These are phyloP conservation scores for Lathyrus oleraceus DNA, from an alignment of 306 rosid species.

Conservation along the genomic window DNA sequence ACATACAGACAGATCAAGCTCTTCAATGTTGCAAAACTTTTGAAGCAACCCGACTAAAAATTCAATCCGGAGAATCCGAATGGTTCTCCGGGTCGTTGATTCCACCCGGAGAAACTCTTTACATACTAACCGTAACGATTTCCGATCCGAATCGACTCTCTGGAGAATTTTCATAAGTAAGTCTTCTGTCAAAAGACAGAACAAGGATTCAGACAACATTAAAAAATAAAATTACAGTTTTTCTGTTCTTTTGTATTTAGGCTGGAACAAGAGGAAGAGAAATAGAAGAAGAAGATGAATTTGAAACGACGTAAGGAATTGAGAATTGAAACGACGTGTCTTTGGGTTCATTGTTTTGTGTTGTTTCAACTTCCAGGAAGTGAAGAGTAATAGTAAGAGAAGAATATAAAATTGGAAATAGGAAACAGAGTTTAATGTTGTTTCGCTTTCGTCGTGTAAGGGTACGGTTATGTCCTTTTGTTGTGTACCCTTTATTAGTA, in stretches of 20 bases:
- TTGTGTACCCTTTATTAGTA: conserved; percentile 2
- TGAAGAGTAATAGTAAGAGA: not conserved
- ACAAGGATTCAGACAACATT: conserved; percentile 36
- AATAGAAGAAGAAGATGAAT: conserved; percentile 41
- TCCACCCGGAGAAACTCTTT: conserved; percentile 58
- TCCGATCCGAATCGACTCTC: conserved; percentile 42
- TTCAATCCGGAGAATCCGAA: conserved; percentile 58
- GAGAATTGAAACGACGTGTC: conserved; percentile 4
- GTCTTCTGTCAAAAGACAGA: conserved; percentile 53
- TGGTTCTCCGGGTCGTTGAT: conserved; percentile 29
- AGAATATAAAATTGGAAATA: conserved; percentile 1
- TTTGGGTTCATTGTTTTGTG: conserved; percentile 36
- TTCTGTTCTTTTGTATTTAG: conserved; percentile 26
- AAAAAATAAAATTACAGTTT: not conserved
- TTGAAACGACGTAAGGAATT: conserved; percentile 24
- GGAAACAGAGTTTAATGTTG: not conserved
- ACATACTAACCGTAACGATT: conserved; percentile 57
- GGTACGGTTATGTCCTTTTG: conserved; percentile 42
- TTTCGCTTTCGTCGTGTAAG: conserved; percentile 6
- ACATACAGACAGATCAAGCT: conserved; percentile 54
- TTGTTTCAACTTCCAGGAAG: not conserved
- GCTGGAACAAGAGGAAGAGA: conserved; percentile 56
- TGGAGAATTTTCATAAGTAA: conserved; percentile 41
- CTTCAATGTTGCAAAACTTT: conserved; percentile 43
- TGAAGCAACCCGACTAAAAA: conserved; percentile 40